Evolutionary conservation across 192 early-diverging fungal species (phyloP).

Genomic region (Cladochytrium replicatum): DNA sequence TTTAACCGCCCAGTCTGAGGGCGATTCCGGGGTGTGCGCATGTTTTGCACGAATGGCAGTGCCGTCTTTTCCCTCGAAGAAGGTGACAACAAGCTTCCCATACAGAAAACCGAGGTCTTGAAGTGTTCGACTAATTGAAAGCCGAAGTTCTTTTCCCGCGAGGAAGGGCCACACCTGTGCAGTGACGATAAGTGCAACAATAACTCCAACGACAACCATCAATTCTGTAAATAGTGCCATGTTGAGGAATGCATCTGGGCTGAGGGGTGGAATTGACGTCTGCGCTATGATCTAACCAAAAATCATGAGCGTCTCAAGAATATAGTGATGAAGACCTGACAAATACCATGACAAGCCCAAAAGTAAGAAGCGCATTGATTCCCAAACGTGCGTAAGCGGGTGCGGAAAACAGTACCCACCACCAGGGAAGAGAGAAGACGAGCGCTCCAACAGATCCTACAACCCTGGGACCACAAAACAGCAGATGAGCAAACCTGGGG

Average conservation of each 20-base stretch:
- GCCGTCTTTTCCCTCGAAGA: neutral
- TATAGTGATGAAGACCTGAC: conserved; percentile 46
- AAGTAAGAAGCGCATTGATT: conserved; percentile 60
- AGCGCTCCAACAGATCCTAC: conserved; percentile 33
- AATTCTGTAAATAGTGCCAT: conserved; percentile 43
- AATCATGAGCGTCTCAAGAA: conserved; percentile 56
- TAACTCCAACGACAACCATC: conserved; percentile 57
- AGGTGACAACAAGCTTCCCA: neutral
- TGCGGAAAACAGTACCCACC: conserved; percentile 53
- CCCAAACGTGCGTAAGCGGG: conserved; percentile 56
- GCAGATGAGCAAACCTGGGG: no score
- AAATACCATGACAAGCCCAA: conserved; percentile 44
- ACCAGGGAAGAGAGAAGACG: conserved; percentile 60
- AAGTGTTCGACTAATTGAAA: conserved; percentile 31
- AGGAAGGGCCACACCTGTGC: conserved; percentile 73
- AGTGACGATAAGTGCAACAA: conserved; percentile 53
- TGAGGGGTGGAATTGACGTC: neutral
- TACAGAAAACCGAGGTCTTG: neutral
- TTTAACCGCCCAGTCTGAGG: neutral
- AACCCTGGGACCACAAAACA: no score
- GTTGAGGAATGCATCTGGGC: conserved; percentile 31
- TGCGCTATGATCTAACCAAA: conserved; percentile 8
- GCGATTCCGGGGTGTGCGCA: neutral
- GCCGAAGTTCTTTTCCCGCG: conserved; percentile 63
- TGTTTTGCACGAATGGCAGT: neutral